Base-by-base conservation (phyloP, 1,284 basidiomycete genomes). In the Peniophora sp. region DNA sequence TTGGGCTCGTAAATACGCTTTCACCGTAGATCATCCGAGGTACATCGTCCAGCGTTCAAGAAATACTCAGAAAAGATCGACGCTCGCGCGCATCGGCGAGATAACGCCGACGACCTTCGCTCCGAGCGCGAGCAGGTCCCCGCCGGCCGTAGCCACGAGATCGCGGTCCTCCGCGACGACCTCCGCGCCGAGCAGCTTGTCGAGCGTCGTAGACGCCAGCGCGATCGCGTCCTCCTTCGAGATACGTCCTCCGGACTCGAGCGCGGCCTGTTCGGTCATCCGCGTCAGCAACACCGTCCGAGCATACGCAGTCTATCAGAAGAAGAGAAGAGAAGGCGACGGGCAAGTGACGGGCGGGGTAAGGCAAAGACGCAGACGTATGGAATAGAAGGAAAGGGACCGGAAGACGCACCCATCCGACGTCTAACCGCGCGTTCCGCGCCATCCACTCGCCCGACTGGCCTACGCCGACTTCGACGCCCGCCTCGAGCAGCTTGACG, bases 381-480 rank as follows among this genome's bases (percentile, higher is more conserved):
- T 32, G 27, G 27, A 32, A 32, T 6, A 12, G 15, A 35, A 42
- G 22, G 20, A 50, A 24, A 24, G 47, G 35, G 43, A 20, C 12
- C 23, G 18, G 15, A 32, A 32, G 22, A 62, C 65, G 10, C 52
- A 70, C 74, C 78, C 76, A 79, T 27, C 71, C 75, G 6, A 75
- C 67, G 55, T 84, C 80, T 58, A 78, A 79, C 2, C 80, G 68
- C 0, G 77, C 69, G 37, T 76, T 75, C 3, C 71, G 62, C 0
- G 75, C 74, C 54, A 73, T 67, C 70, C 75, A 79, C 24, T 69
- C 67, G 18, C 75, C 72, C 24, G 62, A 57, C 12, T 74, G 66
- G 18, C 79, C 80, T 8, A 85, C 54, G 0, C 71, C 83, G 22
- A 84, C 74, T 2, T 67, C 72, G 17, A 85, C 78, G 17, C 75